Evolutionary conservation across 331 rosid species (phyloP), one percentile per base, ranked within the genome.

Genomic region (Quercus lobata): DNA sequence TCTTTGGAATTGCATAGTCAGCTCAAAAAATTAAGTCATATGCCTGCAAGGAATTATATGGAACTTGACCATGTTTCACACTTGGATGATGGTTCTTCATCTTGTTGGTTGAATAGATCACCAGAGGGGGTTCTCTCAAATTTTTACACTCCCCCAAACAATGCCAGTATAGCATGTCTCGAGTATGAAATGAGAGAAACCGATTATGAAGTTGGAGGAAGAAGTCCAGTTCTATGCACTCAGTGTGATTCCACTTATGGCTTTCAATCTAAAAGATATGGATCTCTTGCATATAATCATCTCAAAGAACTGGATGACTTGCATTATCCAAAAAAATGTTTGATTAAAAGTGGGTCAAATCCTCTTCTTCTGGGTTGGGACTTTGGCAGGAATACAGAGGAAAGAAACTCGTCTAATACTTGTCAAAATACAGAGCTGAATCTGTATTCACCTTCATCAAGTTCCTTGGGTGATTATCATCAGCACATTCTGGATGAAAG

Each of bases 301-400:
- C 77, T 79, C 62, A 71, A 85, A 17, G 92, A 87, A 58, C 76
- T 54, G 41, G 85, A 79, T 37, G 34, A 72, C 72, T 60, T 78
- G 22, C 41, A 34, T 57, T 60, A 76, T 77, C 68, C 79, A 44
- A 79, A n/a, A 18, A 75, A 80, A 69, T 69, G 27, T 81, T 76
- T 73, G 69, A 27, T 41, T 60, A 71, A 84, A 74, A 81, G 78
- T 79, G 83, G 84, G 22, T 85, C 71, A 21, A 18, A 66, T 73
- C 65, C 87, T 78, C 85, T 80, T 86, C 87, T 83, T 53, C 82
- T 89, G 53, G 94, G 83, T 37, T 86, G 84, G 75, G 86, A 83
- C 55, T 79, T 62, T 55, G 85, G 81, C 78, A 35, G 73, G 35
- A 55, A 15, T 7, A 29, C 62, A 53, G 82, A 74, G 30, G 85